Conservation (phyloP, 139 green algal genomes). For the Volvox reticuliferus region DNA sequence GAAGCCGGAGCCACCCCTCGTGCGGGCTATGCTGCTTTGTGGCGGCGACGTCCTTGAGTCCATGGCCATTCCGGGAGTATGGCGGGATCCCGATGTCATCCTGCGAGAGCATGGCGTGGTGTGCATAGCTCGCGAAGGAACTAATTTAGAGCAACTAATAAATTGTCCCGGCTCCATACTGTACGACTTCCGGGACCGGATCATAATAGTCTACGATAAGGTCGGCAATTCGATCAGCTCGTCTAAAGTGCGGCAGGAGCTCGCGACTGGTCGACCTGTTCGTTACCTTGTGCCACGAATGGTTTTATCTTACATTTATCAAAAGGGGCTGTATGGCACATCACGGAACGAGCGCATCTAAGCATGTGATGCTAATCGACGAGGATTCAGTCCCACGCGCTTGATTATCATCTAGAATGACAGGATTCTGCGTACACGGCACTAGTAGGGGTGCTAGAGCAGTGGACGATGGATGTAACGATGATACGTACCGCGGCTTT, state of each 20-base stretch:
- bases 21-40: constrained; percentile 77
- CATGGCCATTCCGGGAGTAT: constrained; percentile 79
- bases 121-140: constrained; percentile 63
- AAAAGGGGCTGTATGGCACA: constrained; percentile 50
- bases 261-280: constrained; percentile 45
- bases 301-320: constrained; percentile 57
- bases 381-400: too few relatives aligned
- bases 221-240: constrained; percentile 59
- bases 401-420: too few relatives aligned
- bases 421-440: too few relatives aligned
- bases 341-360: background rate
- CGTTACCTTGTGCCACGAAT: constrained; percentile 49
- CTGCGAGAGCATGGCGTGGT: constrained; percentile 71
- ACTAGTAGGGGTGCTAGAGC: too few relatives aligned
- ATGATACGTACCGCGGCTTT: too few relatives aligned
- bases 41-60: constrained; percentile 83
- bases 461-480: too few relatives aligned
- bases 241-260: constrained; percentile 49
- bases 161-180: constrained; percentile 10
- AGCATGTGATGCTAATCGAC: too few relatives aligned
- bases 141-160: constrained; percentile 52
- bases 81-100: constrained; percentile 72
- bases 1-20: too few relatives aligned
- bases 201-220: constrained; percentile 58
- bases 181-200: constrained; percentile 35